Evolutionary conservation across 148 eudicot genomes (phyloP).

Genomic region (Salicornia ramosissima): DNA sequence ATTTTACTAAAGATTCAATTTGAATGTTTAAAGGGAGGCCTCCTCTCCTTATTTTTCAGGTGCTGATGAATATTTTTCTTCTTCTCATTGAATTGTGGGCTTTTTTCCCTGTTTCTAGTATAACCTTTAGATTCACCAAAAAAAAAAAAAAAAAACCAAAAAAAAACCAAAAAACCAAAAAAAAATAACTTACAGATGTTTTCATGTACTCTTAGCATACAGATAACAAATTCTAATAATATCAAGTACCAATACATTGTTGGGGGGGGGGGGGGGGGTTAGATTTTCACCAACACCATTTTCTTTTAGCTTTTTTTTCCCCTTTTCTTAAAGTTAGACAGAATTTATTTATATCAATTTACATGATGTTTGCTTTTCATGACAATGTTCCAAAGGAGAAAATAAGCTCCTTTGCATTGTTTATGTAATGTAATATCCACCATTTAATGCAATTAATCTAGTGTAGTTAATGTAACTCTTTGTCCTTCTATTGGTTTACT

Average conservation of each 20-base stretch:
- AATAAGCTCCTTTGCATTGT: slow-evolving; percentile 20
- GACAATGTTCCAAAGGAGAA: slow-evolving; percentile 25
- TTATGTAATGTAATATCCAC: slow-evolving; percentile 5
- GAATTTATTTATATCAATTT: slow-evolving; percentile 17
- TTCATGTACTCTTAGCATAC: slow-evolving; percentile 19
- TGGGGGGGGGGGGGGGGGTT: no score
- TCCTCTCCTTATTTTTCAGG: slow-evolving; percentile 22
- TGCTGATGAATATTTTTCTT: slow-evolving; percentile 30
- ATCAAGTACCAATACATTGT: slow-evolving; percentile 35
- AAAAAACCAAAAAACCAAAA: no score
- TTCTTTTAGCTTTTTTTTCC: slow-evolving; percentile 19
- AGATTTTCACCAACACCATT: slow-evolving; percentile 32
- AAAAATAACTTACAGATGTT: slow-evolving; percentile 8
- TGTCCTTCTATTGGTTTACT: no score
- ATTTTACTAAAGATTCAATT: slow-evolving; percentile 31
- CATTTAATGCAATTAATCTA: no score
- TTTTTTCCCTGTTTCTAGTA: slow-evolving; percentile 11
- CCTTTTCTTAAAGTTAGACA: slow-evolving; percentile 14
- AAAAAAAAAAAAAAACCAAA: no score
- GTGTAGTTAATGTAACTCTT: no score
- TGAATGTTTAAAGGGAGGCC: slow-evolving; percentile 32
- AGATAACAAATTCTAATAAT: slow-evolving; percentile 38
- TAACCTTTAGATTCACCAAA: background rate
- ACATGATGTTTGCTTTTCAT: slow-evolving; percentile 32
- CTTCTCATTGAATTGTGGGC: slow-evolving; percentile 31